Percentiles rank a stretch among this genome's conserved stretches.
These are phyloP conservation scores for Sarcodon aspratus DNA, from an alignment of 768 basidiomycete genomes.

Conservation along the genomic window DNA sequence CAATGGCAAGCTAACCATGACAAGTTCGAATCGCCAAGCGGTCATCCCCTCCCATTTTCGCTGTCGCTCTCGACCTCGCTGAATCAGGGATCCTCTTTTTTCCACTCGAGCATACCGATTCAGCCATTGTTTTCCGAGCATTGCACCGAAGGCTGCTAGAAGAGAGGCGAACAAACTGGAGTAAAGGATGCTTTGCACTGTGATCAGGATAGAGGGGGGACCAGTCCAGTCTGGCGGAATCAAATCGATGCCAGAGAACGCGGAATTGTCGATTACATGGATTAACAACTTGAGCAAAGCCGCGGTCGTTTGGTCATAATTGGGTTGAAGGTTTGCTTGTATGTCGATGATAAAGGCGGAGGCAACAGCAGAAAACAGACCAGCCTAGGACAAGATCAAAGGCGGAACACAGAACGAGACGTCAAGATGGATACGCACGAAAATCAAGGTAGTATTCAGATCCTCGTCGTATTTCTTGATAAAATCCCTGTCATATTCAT, in stretches of 20 bases:
- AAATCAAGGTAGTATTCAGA: background rate
- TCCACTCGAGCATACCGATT: constrained; percentile 1
- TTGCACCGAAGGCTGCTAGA: constrained; percentile 9
- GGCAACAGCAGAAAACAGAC: constrained; percentile 9
- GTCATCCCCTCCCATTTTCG: constrained; percentile 7
- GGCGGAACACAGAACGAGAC: background rate
- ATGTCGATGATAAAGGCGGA: constrained; percentile 8
- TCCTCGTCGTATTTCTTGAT: background rate
- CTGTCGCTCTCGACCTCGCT: constrained; percentile 7
- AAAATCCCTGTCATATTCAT: background rate
- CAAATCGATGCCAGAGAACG: background rate
- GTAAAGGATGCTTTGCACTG: constrained; percentile 7
- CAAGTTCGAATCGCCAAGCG: constrained; percentile 8
- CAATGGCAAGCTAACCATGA: constrained; percentile 6
- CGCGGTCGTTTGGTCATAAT: constrained; percentile 5
- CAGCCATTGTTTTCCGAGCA: constrained; percentile 12
- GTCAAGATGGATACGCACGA: background rate
- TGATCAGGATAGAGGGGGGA: constrained; percentile 2
- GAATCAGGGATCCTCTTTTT: constrained; percentile 4
- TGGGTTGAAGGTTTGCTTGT: constrained; percentile 4
- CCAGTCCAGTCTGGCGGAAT: constrained; percentile 6
- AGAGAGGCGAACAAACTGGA: constrained; percentile 8
- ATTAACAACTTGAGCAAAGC: constrained; percentile 7
- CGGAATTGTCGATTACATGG: constrained; percentile 6
- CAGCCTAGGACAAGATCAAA: constrained; percentile 2